A percentile compares a stretch with the other conserved stretches of the same genome.
Conservation (phyloP, 1,284 basidiomycete genomes). For the Sphagnurus paluster region DNA sequence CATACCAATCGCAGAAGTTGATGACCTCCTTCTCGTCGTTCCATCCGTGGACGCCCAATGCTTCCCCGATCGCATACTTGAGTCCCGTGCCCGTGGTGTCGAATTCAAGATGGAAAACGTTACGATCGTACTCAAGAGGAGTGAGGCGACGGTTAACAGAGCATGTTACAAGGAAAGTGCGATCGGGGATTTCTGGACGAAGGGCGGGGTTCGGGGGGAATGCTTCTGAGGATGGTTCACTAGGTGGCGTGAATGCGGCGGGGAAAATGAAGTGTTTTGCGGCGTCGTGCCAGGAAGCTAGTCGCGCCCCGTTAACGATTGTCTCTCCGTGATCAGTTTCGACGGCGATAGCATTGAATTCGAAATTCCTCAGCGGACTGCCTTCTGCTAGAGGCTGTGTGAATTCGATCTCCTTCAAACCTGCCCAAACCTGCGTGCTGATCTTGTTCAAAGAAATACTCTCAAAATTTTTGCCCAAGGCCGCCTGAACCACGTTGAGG, state of each 20-base stretch:
- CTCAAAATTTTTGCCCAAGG: conserved; percentile 42
- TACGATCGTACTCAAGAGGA: conserved; percentile 94
- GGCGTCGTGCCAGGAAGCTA: conserved; percentile 82
- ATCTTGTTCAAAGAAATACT: conserved; percentile 48
- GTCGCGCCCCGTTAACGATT: conserved; percentile 59
- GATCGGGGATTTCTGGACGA: conserved; percentile 86
- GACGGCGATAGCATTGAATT: conserved; percentile 69
- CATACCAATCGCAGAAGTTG: conserved; percentile 93
- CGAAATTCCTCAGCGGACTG: conserved; percentile 54
- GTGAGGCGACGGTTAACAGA: conserved; percentile 94
- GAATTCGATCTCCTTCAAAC: conserved; percentile 53
- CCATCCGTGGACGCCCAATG: conserved; percentile 97
- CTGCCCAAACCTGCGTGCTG: conserved; percentile 56
- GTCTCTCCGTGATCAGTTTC: conserved; percentile 55
- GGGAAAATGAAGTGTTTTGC: conserved; percentile 91
- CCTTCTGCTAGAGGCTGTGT: conserved; percentile 24
- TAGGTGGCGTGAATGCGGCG: conserved; percentile 66
- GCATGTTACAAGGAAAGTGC: conserved; percentile 92
- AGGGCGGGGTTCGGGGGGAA: conserved; percentile 67
- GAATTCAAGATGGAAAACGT: conserved; percentile 99
- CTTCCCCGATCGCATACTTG: conserved; percentile 96
- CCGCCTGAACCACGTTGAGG: conserved; percentile 45
- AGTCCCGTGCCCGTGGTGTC: conserved; percentile 90
- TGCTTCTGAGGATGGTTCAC: conserved; percentile 37
- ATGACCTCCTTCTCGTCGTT: conserved; percentile 90